Evolutionary conservation across 495 filamentous ascomycete species (phyloP), one percentile per base, ranked within the genome.

Genomic region (Astrothelium subdiscretum): DNA sequence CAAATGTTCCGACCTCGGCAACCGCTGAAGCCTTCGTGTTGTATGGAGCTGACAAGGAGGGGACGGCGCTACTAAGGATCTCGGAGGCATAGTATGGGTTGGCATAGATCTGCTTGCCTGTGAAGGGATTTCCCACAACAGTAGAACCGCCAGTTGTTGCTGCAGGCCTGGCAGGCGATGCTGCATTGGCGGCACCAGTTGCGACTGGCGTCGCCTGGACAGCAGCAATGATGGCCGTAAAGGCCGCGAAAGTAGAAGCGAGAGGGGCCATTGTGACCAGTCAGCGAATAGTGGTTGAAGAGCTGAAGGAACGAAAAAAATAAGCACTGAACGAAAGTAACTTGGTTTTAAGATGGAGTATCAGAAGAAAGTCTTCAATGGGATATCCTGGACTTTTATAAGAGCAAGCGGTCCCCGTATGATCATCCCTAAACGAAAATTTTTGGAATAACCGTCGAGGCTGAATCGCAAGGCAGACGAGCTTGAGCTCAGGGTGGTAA

Each of bases 1-100:
- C 71, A 76, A 89, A 90, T 59, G 81, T 83, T 43, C 84, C 85
- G 52, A 87, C 76, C 20, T 88, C 73, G 57, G 85, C 87, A 42
- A 85, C 85, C 65, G 76, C 71, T 38, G 68, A 67, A 40, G 83
- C 83, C 32, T 69, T 59, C 3, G 72, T 65, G 22, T 72, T 73
- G 62, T 81, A 63, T 76, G 74, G 59, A 67, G 63, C 65, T 67
- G 63, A 65, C 64, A 66, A 59, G 32, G 59, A 69, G 65, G 61
- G 62, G n/a, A 66, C 71, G 59, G 78, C 77, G 66, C 80, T 79
- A 20, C 74, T 76, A 59, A 73, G 66, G 63, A 87, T 74, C 73
- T 85, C 80, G 27, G 65, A 60, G 54, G 79, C 76, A 75, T 81
- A 85, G 75, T 78, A 80, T 60, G 68, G 73, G 79, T 84, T 84